A percentile compares a stretch with the other conserved stretches of the same genome.
Evolutionary conservation across 2,329 filamentous ascomycete species (phyloP).

Genomic region (Trichoderma sp.): DNA sequence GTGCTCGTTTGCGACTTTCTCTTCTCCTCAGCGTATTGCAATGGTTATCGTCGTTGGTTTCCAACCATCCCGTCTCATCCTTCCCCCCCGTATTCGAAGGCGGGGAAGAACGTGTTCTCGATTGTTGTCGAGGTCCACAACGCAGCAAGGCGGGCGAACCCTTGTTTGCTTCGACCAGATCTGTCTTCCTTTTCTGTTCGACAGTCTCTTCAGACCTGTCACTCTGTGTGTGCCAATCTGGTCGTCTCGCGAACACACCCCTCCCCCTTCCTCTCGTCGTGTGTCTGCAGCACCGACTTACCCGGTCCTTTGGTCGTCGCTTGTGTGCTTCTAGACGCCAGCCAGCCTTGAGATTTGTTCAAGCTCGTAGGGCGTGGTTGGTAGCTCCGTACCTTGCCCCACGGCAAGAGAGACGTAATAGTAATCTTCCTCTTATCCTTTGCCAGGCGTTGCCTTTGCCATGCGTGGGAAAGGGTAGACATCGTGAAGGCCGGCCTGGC

Average conservation of each 20-base stretch:
- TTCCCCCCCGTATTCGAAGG: conserved; percentile 19
- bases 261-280: conserved; percentile 10
- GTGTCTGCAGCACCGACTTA: conserved; percentile 21
- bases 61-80: conserved; percentile 15
- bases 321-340: conserved; percentile 1
- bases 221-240: neutral
- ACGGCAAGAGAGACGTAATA: conserved; percentile 6
- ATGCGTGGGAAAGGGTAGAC: neutral
- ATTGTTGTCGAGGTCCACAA: conserved; percentile 25
- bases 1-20: too few relatives aligned
- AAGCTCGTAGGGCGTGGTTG: neutral
- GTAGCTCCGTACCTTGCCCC: conserved; percentile 2
- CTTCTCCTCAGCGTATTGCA: neutral
- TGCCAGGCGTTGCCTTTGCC: conserved; percentile 4
- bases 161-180: conserved; percentile 19
- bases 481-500: conserved; percentile 2
- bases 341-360: neutral
- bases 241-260: conserved; percentile 6
- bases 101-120: conserved; percentile 29
- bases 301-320: neutral
- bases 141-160: neutral
- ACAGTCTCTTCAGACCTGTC: neutral
- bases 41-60: neutral
- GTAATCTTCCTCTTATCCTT: neutral
- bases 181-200: conserved; percentile 16